Base-by-base conservation (phyloP, 352 stramenopile species). In the Phytophthora cactorum region DNA sequence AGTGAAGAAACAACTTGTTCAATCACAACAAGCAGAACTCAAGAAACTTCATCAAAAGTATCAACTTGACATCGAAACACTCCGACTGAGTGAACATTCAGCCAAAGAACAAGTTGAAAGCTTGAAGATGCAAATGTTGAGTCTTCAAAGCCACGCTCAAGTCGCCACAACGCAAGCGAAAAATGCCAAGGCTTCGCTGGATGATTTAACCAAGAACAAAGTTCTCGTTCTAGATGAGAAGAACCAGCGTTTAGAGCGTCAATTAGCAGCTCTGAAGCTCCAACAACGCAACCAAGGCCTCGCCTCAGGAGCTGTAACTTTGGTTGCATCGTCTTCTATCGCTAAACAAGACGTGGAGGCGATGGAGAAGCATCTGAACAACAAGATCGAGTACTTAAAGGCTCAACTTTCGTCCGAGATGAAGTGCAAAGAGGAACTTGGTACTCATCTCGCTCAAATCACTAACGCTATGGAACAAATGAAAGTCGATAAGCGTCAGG, bases 361-460 rank as follows among this genome's bases (percentile, higher is more conserved):
- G 0, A 58, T 92, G 38, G 82, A 93, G 54, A 94, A 92, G n/a
- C 73, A 90, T 14, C 66, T 90, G 4, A 78, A 67, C 54, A 90
- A 94, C 68, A 94, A 95, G 47, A 75, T 96, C 14, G 85, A 93
- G 38, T 95, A 96, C 52, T 61, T 96, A 12, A 93, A 95, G 58
- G 87, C 86, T 0, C 87, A 95, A 54, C 61, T 96, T 1, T 75
- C 84, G 31, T 95, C 87, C 0, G 88, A 96, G 55, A 93, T 93
- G 73, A 91, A 89, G 52, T 95, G 88, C 55, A 93, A 93, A 61
- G 86, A 96, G 63, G 88, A 96, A 52, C 72, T 96, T 4, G 87
- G 87, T 0, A 77, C 55, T 3, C 85, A 91, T 53, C 59, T 95
- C 1, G 82, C 81, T 1, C 73, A 89, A 4, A 75, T 95, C 14